Base-by-base conservation (phyloP, 1,284 basidiomycete species). In the Vanrija pseudolonga region DNA sequence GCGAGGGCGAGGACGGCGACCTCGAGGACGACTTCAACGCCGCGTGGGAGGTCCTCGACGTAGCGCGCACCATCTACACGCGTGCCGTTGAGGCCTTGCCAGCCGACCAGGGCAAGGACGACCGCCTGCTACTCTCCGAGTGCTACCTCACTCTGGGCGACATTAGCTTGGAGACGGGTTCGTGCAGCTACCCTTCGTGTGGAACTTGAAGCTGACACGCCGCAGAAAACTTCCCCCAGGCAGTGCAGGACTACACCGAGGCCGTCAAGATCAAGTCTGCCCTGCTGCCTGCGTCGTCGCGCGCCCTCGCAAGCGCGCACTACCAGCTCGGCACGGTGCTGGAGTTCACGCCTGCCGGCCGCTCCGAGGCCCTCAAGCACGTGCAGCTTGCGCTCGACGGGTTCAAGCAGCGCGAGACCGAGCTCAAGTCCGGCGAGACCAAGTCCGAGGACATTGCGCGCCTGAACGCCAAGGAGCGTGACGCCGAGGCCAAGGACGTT, bases 21-120 rank as follows among this genome's bases (percentile, higher is more conserved):
- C 89, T 88, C 0, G 91, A 94, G 67, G 90, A 95, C 64, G 90
- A 95, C 70, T 94, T 92, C 73, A 93, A 92, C 63, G 90, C 90
- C 26, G 90, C 91, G 14, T 95, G 91, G 91, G 90, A 94, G 68
- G 87, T 91, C 2, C 80, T 94, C 19, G 91, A 95, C 64, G 84
- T 93, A 51, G 90, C 91, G 18, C 81, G 90, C 42, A 84, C 85
- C 6, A 85, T 92, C 56, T 94, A 89, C 69, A 83, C 85, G 61
- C 88, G 86, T 71, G 80, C 82, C 59, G 59, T 70, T 2, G 63
- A 62, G 11, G 62, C 53, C 6, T 36, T 45, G 19, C 32, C 50
- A 32, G 60, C 51, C 28, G 60, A 44, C 6, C 56, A 66, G 39
- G 59, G 55, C 11, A 84, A 82, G 40, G 67, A 69, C 17, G 57